Evolutionary conservation across 2,329 filamentous ascomycete species (phyloP).

Genomic region (Rachicladosporium sp.): DNA sequence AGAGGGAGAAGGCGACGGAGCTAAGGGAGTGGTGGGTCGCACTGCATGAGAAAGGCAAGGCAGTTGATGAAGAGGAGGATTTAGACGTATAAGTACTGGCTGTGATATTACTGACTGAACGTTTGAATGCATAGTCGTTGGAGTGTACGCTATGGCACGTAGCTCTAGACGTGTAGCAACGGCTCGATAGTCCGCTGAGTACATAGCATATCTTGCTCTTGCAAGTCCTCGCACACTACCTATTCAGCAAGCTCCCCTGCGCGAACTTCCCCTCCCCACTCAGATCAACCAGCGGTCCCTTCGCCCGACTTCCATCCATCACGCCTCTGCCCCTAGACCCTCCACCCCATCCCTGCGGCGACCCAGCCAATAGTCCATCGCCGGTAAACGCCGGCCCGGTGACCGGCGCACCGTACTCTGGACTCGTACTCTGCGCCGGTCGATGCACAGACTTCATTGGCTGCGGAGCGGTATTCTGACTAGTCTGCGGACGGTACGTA

Average conservation of each 20-base stretch:
- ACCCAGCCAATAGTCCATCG: conserved; percentile 30
- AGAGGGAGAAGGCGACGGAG: conserved; percentile 29
- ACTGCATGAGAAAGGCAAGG: not conserved
- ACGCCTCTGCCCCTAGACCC: conserved; percentile 31
- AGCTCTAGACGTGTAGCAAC: too few species aligned
- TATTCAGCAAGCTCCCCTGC: conserved; percentile 36
- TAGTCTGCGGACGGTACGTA: conserved; percentile 6
- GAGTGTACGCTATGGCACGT: too few species aligned
- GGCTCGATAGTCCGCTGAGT: too few species aligned
- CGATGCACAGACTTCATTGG: conserved; percentile 7
- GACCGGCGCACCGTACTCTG: conserved; percentile 1
- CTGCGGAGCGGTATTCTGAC: conserved; percentile 9
- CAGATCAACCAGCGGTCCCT: conserved; percentile 34
- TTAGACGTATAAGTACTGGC: too few species aligned
- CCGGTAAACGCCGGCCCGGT: conserved; percentile 30
- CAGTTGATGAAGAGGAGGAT: too few species aligned
- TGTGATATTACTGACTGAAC: too few species aligned
- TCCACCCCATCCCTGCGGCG: conserved; percentile 28
- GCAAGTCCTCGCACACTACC: conserved; percentile 2
- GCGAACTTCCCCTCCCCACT: conserved; percentile 31
- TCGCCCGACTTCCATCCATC: conserved; percentile 32
- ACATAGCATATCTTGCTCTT: too few species aligned
- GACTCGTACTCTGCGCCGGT: conserved; percentile 3
- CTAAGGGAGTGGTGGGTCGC: conserved; percentile 29
- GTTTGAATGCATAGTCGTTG: too few species aligned